phyloP scores from a whole-genome alignment of 2,329 filamentous ascomycete species.

The Arachnopeziza araneosa region DNA sequence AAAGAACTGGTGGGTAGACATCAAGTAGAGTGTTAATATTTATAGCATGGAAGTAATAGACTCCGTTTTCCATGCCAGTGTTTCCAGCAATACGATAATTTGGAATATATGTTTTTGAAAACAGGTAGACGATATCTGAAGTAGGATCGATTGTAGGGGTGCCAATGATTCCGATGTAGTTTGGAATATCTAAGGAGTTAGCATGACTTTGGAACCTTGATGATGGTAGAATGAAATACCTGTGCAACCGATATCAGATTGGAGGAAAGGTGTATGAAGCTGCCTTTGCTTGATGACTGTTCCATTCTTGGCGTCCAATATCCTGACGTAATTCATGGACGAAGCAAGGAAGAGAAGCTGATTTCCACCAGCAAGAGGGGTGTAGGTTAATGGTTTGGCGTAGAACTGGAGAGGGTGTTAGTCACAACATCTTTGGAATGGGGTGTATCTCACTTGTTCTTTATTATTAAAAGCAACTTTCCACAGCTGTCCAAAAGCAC shows the following conservation, averaged over 20 bases:
- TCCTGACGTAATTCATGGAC: slow-evolving; percentile 31
- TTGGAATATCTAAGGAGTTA: slow-evolving; percentile 37
- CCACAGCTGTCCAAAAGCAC: slow-evolving; percentile 35
- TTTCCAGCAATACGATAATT: slow-evolving; percentile 10
- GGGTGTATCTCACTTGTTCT: slow-evolving; percentile 16
- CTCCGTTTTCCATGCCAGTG: slow-evolving; percentile 9
- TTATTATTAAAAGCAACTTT: slow-evolving; percentile 29
- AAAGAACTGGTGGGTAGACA: slow-evolving; percentile 3
- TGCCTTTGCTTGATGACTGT: slow-evolving; percentile 30
- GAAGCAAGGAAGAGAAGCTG: slow-evolving; percentile 33
- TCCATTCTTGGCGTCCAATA: slow-evolving; percentile 34
- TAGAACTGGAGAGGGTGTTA: slow-evolving; percentile 32
- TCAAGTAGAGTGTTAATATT: slow-evolving; percentile 5
- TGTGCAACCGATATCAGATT: slow-evolving; percentile 42
- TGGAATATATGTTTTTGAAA: slow-evolving; percentile 23
- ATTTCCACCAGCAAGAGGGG: slow-evolving; percentile 28
- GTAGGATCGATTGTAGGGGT: slow-evolving; percentile 42
- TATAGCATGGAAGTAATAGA: slow-evolving; percentile 8
- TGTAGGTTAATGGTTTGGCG: slow-evolving; percentile 40
- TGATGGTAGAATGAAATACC: background rate
- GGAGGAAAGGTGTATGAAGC: slow-evolving; percentile 42
- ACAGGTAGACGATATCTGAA: slow-evolving; percentile 41
- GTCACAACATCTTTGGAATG: background rate
- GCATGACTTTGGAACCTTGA: background rate
- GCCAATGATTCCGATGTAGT: slow-evolving; percentile 41